Base-by-base conservation (phyloP, 2,329 filamentous ascomycete species). In the Paracoccidioides lutzii region DNA sequence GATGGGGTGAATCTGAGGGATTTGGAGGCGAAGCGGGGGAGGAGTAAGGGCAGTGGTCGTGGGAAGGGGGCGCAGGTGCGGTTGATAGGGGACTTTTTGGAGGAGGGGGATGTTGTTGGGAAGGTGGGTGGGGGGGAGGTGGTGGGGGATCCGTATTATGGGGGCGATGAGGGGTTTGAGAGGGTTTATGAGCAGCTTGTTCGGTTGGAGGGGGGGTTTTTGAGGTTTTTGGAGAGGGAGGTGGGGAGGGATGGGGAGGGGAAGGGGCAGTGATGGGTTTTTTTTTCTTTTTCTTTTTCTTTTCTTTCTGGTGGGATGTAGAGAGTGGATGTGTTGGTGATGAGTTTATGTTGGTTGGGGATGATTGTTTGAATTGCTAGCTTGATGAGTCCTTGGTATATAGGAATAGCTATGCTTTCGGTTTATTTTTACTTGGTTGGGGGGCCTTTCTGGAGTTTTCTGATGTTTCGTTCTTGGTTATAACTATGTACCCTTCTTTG, bases 61-160 rank as follows among this genome's bases (percentile, higher is more conserved):
- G 71, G 62, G 52, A 63, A 57, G 9, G 59, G 62, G 2, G 71
- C 76, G 0, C 73, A 75, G 56, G 81, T 95, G 54, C 84, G 87
- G 77, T 73, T 97, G 51, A 97, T 93, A 74, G 93, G 93, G 37
- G 86, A 90, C 63, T 90, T 87, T 65, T 87, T 86, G 3, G 81
- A 59, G 75, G 38, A 80, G 67, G 66, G 80, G 72, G 63, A 62
- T 32, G 41, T 73, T 52, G 64, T 66, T 59, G 64, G 66, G 28
- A 66, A 65, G 15, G 63, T 69, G 10, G 71, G 69, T 7, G 69
- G 66, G 62, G 77, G 79, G 22, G 87, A 95, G 73, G 79, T 88
- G 50, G 83, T 96, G 7, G 76, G 81, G 57, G 93, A 97, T 69
- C 93, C 93, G 12, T 98, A 97, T 73, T 97, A 97, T 69, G 90